Evolutionary conservation across 345 rosid species (phyloP).

Genomic region (Eutrema yunnanense): DNA sequence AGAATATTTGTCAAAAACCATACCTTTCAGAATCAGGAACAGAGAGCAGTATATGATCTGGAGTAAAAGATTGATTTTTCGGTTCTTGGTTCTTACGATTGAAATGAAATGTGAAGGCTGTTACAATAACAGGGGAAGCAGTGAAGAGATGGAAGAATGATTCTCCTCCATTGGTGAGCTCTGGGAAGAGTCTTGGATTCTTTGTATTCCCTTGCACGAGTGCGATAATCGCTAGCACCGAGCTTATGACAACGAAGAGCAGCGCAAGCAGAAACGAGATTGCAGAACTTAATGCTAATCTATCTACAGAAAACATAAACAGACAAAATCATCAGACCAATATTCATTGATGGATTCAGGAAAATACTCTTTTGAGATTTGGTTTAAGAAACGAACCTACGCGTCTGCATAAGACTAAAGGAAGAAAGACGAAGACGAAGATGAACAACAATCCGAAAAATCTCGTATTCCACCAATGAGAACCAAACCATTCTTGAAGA

Average conservation of each 20-base stretch:
- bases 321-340: conserved; percentile 3
- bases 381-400: conserved; percentile 38
- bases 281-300: conserved; percentile 26
- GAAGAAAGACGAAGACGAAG: conserved; percentile 54
- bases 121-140: conserved; percentile 84
- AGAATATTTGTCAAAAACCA: not conserved
- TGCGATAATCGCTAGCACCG: conserved; percentile 56
- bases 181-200: conserved; percentile 58
- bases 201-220: conserved; percentile 59
- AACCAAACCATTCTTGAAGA: conserved; percentile 85
- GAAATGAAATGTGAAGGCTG: conserved; percentile 91
- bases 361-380: not conserved
- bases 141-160: conserved; percentile 78
- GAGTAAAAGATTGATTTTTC: not conserved
- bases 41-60: not conserved
- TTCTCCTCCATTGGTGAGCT: conserved; percentile 33
- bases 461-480: conserved; percentile 82
- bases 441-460: conserved; percentile 51
- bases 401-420: conserved; percentile 52
- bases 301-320: conserved; percentile 7
- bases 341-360: not conserved
- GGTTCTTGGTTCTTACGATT: conserved; percentile 48
- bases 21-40: not conserved
- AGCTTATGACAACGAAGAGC: conserved; percentile 63
- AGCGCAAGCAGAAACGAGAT: conserved; percentile 47